Percentiles rank a stretch among this genome's conserved stretches.
phyloP scores from a whole-genome alignment of 371 early-diverging fungal species.

The Mucor racemosus region DNA sequence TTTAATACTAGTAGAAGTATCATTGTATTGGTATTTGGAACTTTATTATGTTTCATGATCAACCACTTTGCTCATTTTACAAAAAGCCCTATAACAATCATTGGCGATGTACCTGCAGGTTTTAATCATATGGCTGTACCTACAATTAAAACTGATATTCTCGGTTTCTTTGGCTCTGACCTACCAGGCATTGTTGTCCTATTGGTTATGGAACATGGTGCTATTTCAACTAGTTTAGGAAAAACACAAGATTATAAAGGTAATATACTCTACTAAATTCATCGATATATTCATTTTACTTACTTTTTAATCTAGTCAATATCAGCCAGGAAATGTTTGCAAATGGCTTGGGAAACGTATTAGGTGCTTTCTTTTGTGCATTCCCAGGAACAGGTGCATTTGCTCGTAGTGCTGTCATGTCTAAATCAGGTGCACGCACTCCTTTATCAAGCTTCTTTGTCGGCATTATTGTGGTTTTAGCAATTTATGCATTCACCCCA shows the following conservation, averaged over 20 bases:
- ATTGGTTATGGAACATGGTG: slow-evolving; percentile 85
- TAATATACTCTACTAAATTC: slow-evolving; percentile 10
- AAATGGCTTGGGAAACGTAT: slow-evolving; percentile 78
- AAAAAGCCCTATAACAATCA: slow-evolving; percentile 56
- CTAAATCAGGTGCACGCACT: slow-evolving; percentile 70
- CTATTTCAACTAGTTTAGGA: slow-evolving; percentile 81
- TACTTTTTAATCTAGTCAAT: slow-evolving; percentile 37
- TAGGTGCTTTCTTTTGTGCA: slow-evolving; percentile 81
- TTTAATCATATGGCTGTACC: slow-evolving; percentile 67
- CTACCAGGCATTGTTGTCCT: slow-evolving; percentile 75
- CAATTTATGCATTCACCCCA: slow-evolving; percentile 79
- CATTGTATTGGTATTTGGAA: slow-evolving; percentile 78
- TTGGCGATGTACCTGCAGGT: slow-evolving; percentile 76
- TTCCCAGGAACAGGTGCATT: slow-evolving; percentile 88
- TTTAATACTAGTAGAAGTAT: slow-evolving; percentile 70
- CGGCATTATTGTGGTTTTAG: slow-evolving; percentile 73
- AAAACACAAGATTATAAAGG: slow-evolving; percentile 60
- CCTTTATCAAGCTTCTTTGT: slow-evolving; percentile 80
- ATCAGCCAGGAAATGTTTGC: slow-evolving; percentile 84
- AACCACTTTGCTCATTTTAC: slow-evolving; percentile 46
- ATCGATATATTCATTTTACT: not conserved
- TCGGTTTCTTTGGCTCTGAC: slow-evolving; percentile 53
- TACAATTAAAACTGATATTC: slow-evolving; percentile 38
- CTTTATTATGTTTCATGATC: slow-evolving; percentile 71
- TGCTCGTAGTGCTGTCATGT: slow-evolving; percentile 83